Conservation (phyloP, 225 moss, liverwort and hornwort species). For the Pseudoscleropodium purum region DNA sequence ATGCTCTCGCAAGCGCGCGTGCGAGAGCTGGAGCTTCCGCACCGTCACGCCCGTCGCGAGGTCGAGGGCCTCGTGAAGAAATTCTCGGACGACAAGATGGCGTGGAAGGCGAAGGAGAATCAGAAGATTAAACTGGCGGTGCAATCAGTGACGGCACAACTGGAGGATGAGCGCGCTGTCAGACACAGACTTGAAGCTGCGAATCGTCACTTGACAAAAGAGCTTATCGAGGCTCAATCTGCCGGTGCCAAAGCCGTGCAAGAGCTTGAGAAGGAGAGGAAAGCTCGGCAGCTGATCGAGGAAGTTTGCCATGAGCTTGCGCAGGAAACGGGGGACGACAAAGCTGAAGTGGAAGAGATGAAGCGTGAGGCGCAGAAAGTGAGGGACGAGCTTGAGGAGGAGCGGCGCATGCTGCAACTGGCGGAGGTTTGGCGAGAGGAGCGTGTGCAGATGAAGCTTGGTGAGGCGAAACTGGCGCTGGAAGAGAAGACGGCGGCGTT, state of each 20-base stretch:
- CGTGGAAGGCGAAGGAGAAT: slow-evolving; percentile 68
- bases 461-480: slow-evolving; percentile 67
- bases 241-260: slow-evolving; percentile 50
- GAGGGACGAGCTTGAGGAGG: slow-evolving; percentile 86
- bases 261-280: slow-evolving; percentile 79
- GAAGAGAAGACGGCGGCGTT: slow-evolving; percentile 67
- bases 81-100: slow-evolving; percentile 52
- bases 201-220: slow-evolving; percentile 72
- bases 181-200: slow-evolving; percentile 51
- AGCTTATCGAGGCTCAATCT: slow-evolving; percentile 66
- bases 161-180: slow-evolving; percentile 71
- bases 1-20: slow-evolving; percentile 51
- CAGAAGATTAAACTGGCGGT: slow-evolving; percentile 61
- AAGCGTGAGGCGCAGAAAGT: slow-evolving; percentile 72
- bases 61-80: slow-evolving; percentile 61
- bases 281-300: slow-evolving; percentile 77
- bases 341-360: slow-evolving; percentile 70
- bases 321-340: slow-evolving; percentile 73
- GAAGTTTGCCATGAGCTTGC: slow-evolving; percentile 95
- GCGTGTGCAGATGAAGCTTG: slow-evolving; percentile 92
- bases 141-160: slow-evolving; percentile 41
- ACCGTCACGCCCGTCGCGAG: slow-evolving; percentile 52
- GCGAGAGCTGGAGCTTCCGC: slow-evolving; percentile 77
- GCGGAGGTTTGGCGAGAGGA: slow-evolving; percentile 98
- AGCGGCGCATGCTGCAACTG: slow-evolving; percentile 90